Evolutionary conservation across 306 rosid species (phyloP).

Genomic region (Prunus davidiana): DNA sequence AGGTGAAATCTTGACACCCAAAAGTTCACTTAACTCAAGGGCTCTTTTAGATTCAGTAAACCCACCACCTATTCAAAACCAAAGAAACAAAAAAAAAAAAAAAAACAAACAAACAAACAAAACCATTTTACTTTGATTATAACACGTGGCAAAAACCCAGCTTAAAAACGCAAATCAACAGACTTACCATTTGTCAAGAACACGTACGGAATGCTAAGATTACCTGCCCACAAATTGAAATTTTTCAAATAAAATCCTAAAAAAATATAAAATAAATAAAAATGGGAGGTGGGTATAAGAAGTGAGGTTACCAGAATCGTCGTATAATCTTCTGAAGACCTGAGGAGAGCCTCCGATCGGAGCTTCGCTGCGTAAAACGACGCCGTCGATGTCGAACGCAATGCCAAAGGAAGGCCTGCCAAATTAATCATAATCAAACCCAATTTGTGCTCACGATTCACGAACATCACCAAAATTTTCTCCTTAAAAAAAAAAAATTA

Average conservation of each 20-base stretch:
- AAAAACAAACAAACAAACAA: not conserved
- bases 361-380: constrained; percentile 61
- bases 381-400: constrained; percentile 97
- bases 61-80: constrained; percentile 65
- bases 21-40: constrained; percentile 55
- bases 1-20: constrained; percentile 62
- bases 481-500: not conserved
- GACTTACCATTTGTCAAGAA: constrained; percentile 84
- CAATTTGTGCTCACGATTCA: too few species aligned
- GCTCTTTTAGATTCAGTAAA: constrained; percentile 86
- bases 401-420: constrained; percentile 61
- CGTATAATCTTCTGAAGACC: constrained; percentile 59
- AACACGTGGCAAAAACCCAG: not conserved
- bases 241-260: not conserved
- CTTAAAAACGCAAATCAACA: not conserved
- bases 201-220: constrained; percentile 55
- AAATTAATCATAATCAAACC: constrained; percentile 2
- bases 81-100: not conserved
- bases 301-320: constrained; percentile 39
- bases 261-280: not conserved
- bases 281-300: not conserved
- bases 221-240: constrained; percentile 50
- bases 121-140: not conserved
- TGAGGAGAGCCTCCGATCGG: constrained; percentile 82
- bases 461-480: not conserved